Percentiles rank a stretch among this genome's conserved stretches.
These are phyloP conservation scores for Marasmius sp. DNA, from an alignment of 1,284 basidiomycete species.

Conservation along the genomic window DNA sequence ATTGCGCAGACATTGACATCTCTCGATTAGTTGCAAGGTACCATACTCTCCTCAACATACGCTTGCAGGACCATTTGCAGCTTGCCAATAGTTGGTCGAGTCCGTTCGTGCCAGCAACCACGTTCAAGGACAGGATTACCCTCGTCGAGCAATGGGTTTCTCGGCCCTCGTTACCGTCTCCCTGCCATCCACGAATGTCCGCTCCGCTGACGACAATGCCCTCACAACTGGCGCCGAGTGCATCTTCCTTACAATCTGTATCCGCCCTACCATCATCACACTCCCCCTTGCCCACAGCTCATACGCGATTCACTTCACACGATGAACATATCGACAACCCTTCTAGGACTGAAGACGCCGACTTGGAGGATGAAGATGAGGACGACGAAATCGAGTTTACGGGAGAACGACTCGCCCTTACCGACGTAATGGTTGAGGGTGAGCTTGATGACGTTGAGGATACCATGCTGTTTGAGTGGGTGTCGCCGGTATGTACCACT, in stretches of 20 bases:
- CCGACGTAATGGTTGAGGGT: neutral
- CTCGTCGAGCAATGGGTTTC: too few relatives aligned
- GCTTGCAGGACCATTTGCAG: neutral
- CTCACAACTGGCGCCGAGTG: too few relatives aligned
- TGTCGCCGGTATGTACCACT: neutral
- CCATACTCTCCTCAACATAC: neutral
- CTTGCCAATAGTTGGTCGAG: neutral
- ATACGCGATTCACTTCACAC: neutral
- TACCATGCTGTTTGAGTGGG: neutral
- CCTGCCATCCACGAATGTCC: too few relatives aligned
- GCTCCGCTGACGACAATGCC: too few relatives aligned
- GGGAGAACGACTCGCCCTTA: neutral
- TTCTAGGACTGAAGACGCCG: neutral
- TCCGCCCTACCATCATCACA: too few relatives aligned
- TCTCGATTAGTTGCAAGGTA: neutral
- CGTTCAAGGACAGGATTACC: neutral
- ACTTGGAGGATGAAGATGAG: neutral
- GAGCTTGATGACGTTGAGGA: too few relatives aligned
- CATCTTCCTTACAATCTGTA: too few relatives aligned
- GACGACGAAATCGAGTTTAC: neutral
- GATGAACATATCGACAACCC: neutral
- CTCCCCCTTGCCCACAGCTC: too few relatives aligned
- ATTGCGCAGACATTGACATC: neutral
- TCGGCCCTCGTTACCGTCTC: neutral
- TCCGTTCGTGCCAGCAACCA: neutral